Evolutionary conservation across 495 filamentous ascomycete species (phyloP).

Genomic region (Barbatosphaeria neglecta): DNA sequence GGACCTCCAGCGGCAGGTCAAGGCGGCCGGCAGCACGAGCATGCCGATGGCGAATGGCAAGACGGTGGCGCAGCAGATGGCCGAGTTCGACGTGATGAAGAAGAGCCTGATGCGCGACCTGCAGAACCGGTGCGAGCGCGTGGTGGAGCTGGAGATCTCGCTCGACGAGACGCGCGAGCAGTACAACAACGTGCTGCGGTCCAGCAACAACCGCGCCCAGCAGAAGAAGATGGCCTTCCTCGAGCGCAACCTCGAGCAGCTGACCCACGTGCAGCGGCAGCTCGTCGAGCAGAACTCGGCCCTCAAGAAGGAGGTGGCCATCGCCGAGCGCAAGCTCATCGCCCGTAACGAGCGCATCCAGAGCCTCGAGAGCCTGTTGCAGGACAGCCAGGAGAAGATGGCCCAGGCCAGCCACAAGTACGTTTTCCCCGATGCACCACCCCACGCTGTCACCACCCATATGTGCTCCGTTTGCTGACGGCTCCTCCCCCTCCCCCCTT

Average conservation of each 20-base stretch:
- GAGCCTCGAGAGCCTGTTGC: constrained; percentile 78
- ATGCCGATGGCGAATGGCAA: constrained; percentile 61
- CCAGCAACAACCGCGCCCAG: constrained; percentile 92
- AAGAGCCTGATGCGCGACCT: constrained; percentile 98
- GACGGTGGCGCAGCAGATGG: constrained; percentile 92
- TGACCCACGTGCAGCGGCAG: constrained; percentile 93
- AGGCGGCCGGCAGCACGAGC: constrained; percentile 44
- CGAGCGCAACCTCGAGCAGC: constrained; percentile 93
- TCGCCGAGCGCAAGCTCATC: constrained; percentile 92
- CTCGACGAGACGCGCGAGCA: constrained; percentile 95
- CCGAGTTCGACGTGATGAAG: constrained; percentile 98
- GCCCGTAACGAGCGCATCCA: constrained; percentile 94
- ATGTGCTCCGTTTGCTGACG: constrained; percentile 5
- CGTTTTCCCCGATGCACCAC: too few species aligned
- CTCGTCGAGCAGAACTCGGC: constrained; percentile 93
- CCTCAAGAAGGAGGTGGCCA: constrained; percentile 97
- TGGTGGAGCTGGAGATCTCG: constrained; percentile 94
- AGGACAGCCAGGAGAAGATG: constrained; percentile 95
- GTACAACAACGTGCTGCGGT: constrained; percentile 93
- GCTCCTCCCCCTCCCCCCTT: too few species aligned
- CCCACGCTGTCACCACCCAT: constrained; percentile 1
- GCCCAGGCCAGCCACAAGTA: constrained; percentile 93
- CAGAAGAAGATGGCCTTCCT: constrained; percentile 99
- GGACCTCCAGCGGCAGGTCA: constrained; percentile 60
- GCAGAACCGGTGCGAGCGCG: constrained; percentile 94